phyloP scores from a whole-genome alignment of 306 rosid genomes.

The Begonia fuchsioides region DNA sequence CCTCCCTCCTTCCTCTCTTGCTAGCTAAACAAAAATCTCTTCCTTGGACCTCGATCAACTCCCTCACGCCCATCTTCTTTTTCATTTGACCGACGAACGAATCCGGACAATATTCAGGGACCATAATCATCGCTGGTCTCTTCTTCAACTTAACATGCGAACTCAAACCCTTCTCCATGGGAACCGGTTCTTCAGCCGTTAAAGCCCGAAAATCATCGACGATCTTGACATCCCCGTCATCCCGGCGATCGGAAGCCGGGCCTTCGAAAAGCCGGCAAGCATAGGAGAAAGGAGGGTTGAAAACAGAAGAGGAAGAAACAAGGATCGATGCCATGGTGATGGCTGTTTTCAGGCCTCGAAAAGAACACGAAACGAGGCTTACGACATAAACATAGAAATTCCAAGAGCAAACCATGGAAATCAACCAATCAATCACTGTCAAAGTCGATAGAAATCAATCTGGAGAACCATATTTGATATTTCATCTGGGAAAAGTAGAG shows the following conservation, averaged over 20 bases:
- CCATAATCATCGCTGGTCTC: conserved; percentile 20
- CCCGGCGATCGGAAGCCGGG: not conserved
- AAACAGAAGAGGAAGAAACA: conserved; percentile 9
- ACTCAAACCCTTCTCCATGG: no score
- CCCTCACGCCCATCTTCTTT: conserved; percentile 11
- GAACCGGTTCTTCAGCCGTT: no score
- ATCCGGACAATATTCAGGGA: conserved; percentile 14
- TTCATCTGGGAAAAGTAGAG: no score
- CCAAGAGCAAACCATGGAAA: no score
- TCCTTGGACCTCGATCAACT: conserved; percentile 18
- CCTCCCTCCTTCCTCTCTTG: conserved; percentile 25
- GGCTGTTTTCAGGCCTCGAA: conserved; percentile 4
- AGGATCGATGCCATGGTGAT: conserved; percentile 9
- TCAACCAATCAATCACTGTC: no score
- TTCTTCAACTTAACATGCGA: conserved; percentile 5
- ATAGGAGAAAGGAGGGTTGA: conserved; percentile 6
- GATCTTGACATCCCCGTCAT: not conserved
- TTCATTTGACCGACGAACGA: conserved; percentile 9
- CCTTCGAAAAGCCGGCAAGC: not conserved
- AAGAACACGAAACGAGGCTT: conserved; percentile 1
- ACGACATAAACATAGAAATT: no score
- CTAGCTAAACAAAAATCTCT: conserved; percentile 21
- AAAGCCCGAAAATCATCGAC: no score
- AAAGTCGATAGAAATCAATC: no score
- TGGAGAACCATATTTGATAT: no score